A percentile compares a stretch with the other conserved stretches of the same genome.
These are phyloP conservation scores for Plantago elongata DNA, from an alignment of 257 asterid genomes.

Conservation along the genomic window DNA sequence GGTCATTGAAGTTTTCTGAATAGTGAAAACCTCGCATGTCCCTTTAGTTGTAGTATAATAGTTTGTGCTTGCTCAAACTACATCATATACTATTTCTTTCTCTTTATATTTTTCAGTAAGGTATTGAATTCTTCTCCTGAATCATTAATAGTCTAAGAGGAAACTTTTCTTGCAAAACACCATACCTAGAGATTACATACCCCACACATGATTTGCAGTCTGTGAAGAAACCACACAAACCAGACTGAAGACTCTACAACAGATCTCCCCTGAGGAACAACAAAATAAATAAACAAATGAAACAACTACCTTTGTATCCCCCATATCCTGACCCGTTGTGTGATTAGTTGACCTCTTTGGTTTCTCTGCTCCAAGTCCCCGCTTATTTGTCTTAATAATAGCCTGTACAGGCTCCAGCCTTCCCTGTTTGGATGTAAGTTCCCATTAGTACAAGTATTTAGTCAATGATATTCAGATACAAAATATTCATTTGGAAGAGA, in stretches of 20 bases:
- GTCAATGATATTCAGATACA: not conserved
- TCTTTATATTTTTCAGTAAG: no score
- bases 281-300: not conserved
- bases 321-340: conserved; percentile 19
- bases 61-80: no score
- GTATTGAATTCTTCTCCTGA: no score
- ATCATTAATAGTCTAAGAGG: no score
- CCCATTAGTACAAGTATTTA: conserved; percentile 2
- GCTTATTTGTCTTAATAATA: conserved; percentile 59
- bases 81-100: no score
- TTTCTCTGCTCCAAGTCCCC: conserved; percentile 86
- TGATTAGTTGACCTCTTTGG: conserved; percentile 34
- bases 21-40: no score
- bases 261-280: not conserved
- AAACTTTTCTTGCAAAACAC: no score
- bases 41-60: no score
- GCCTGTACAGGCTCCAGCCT: conserved; percentile 81
- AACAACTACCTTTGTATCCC: conserved; percentile 38
- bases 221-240: not conserved
- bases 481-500: not conserved
- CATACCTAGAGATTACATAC: no score
- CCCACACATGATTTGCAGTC: not conserved
- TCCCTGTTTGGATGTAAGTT: conserved; percentile 48
- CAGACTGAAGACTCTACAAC: no score
- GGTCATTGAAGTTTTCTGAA: no score